A percentile compares a stretch with the other conserved stretches of the same genome.
Conservation (phyloP, 768 basidiomycete species). For the Tubosaeta sp. region DNA sequence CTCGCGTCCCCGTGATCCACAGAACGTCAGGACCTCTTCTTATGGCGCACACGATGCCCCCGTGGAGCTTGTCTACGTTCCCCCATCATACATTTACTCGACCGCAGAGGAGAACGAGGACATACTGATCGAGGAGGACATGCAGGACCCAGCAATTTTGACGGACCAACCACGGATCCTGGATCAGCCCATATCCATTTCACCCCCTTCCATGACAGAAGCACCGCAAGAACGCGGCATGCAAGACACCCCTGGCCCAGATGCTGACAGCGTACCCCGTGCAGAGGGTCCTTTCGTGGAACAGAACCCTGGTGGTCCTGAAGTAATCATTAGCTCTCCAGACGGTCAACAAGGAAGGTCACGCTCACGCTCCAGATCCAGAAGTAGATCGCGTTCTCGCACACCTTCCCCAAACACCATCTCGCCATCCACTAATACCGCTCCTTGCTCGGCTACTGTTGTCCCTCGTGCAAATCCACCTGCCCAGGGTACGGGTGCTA, state of each 20-base stretch:
- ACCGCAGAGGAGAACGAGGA: conserved; percentile 16
- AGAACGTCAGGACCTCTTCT: conserved; percentile 8
- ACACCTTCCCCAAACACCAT: conserved; percentile 41
- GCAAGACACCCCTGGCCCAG: conserved; percentile 14
- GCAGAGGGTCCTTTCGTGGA: conserved; percentile 18
- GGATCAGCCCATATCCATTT: conserved; percentile 9
- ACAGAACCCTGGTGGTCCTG: conserved; percentile 17
- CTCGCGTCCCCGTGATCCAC: conserved; percentile 4
- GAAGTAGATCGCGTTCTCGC: conserved; percentile 39
- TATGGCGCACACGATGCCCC: conserved; percentile 40
- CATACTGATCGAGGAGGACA: conserved; percentile 16
- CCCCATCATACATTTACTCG: conserved; percentile 36
- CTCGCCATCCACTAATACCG: conserved; percentile 8
- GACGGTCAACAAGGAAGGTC: conserved; percentile 31
- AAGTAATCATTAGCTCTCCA: conserved; percentile 35
- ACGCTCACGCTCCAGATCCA: conserved; percentile 28
- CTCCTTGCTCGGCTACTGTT: conserved; percentile 3
- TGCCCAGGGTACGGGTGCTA: conserved; percentile 15
- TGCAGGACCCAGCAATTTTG: conserved; percentile 16
- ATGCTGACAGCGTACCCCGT: conserved; percentile 5
- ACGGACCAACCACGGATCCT: conserved; percentile 11
- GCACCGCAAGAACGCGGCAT: neutral
- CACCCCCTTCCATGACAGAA: conserved; percentile 3
- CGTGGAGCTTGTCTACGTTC: conserved; percentile 72
- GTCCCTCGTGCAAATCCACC: conserved; percentile 11